Evolutionary conservation across 169 alveolate species (phyloP), one percentile per base, ranked within the genome.

Genomic region (Cryptosporidium meleagridis): DNA sequence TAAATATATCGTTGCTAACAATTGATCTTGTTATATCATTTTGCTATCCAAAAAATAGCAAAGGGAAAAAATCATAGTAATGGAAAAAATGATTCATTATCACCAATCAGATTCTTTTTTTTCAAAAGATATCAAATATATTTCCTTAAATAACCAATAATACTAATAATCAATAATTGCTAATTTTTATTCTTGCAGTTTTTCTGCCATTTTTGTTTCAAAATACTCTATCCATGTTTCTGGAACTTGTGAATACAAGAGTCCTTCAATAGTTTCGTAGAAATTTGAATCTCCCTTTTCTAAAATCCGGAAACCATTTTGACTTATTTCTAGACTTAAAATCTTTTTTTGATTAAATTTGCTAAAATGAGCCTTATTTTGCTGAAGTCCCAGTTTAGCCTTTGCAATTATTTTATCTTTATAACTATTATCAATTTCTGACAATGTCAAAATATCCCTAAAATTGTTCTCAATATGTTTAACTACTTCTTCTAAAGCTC

Each of bases 231-330:
- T 37, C 89, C 89, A 80, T 14, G 65, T 62, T 16, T 65, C 52
- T 29, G 89, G 89, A 9, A 37, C 23, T 16, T 39, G 33, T 41
- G 89, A 29, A 16, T 62, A 75, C 53, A 80, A 65, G 7, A 80
- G 18, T 7, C 70, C 69, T n/a, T 80, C 89, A 1, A 80, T 62
- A 16, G 80, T 41, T 48, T 80, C 89, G 65, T 80, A 65, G 62
- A n/a, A 29, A 18, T 51, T 35, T 0, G 55, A 26, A 7, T 31
- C 12, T 21, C 21, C 10, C 14, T 45, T 48, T 0, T 48, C 51
- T 26, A 61, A 51, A 37, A 35, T 33, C 41, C 73, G 39, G 14
- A 73, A 37, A 9, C 86, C 86, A 4, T 14, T 52, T 33, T 29
- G 35, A 8, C 48, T 52, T 73, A 73, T 73, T 48, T 73, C 86